phyloP scores from a whole-genome alignment of 164 flowering plant genomes.

The Umbellularia californica region DNA sequence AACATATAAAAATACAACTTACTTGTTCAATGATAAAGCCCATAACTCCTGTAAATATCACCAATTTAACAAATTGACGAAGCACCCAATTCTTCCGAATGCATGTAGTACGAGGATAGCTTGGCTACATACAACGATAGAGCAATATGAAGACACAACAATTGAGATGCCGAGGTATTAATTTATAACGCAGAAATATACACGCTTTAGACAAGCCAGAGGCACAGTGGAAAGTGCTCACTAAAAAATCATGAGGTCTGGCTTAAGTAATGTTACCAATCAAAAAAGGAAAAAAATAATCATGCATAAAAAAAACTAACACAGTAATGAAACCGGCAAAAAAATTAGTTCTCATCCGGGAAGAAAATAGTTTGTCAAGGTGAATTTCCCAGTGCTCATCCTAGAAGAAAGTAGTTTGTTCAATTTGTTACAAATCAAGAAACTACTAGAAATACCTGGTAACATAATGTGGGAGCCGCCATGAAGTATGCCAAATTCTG shows the following conservation, averaged over 20 bases:
- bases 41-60: slow-evolving; percentile 89
- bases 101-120: slow-evolving; percentile 75
- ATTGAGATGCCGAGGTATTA: not conserved
- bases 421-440: not conserved
- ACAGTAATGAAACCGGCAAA: too few species aligned
- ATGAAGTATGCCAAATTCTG: slow-evolving; percentile 84
- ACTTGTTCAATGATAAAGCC: slow-evolving; percentile 93
- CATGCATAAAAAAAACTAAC: too few species aligned
- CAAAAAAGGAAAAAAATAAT: too few species aligned
- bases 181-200: too few species aligned
- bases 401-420: too few species aligned
- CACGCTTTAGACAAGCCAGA: too few species aligned
- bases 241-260: too few species aligned
- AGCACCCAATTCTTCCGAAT: slow-evolving; percentile 86
- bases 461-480: slow-evolving; percentile 95
- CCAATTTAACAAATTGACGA: slow-evolving; percentile 78
- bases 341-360: not conserved
- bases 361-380: too few species aligned
- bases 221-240: too few species aligned
- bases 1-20: slow-evolving; percentile 15
- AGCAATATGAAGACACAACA: slow-evolving; percentile 10
- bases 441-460: slow-evolving; percentile 59
- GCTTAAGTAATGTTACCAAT: too few species aligned
- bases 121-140: slow-evolving; percentile 42
- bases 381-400: too few species aligned